Evolutionary conservation across 2,329 filamentous ascomycete genomes (phyloP).

Genomic region (Phoma sp.): DNA sequence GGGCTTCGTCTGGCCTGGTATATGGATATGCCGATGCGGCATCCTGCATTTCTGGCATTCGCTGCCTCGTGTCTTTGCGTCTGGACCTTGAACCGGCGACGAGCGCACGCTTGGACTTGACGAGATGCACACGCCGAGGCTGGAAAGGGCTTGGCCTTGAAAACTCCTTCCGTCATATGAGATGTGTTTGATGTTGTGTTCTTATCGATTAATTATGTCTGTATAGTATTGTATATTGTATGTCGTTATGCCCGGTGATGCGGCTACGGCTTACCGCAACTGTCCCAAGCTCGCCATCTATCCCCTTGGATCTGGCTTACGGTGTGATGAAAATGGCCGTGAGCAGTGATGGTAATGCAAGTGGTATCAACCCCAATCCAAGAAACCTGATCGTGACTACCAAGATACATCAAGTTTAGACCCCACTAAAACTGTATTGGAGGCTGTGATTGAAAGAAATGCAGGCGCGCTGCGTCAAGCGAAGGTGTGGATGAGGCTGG

Average conservation of each 20-base stretch:
- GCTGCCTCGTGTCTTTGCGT: background rate
- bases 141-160: background rate
- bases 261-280: conserved; percentile 1
- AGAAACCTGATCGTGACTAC: conserved; percentile 6
- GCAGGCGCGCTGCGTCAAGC: background rate
- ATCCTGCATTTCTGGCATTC: background rate
- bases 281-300: conserved; percentile 1
- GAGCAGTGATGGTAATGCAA: conserved; percentile 2
- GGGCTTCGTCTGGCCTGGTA: too few species aligned
- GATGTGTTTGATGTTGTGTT: background rate
- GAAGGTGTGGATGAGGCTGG: conserved; percentile 5
- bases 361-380: conserved; percentile 13
- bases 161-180: background rate
- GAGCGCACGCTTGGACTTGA: too few species aligned
- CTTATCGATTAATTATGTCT: too few species aligned
- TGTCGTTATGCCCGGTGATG: conserved; percentile 1
- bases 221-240: too few species aligned
- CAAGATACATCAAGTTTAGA: conserved; percentile 11
- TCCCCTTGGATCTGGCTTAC: background rate
- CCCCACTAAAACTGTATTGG: background rate
- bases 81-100: too few species aligned
- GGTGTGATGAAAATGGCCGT: conserved; percentile 3
- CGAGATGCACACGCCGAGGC: too few species aligned
- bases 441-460: background rate
- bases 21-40: background rate